Percentiles rank a stretch among this genome's conserved stretches.
phyloP scores from a whole-genome alignment of 371 early-diverging fungal species.

The Syncephalastrum racemosum region DNA sequence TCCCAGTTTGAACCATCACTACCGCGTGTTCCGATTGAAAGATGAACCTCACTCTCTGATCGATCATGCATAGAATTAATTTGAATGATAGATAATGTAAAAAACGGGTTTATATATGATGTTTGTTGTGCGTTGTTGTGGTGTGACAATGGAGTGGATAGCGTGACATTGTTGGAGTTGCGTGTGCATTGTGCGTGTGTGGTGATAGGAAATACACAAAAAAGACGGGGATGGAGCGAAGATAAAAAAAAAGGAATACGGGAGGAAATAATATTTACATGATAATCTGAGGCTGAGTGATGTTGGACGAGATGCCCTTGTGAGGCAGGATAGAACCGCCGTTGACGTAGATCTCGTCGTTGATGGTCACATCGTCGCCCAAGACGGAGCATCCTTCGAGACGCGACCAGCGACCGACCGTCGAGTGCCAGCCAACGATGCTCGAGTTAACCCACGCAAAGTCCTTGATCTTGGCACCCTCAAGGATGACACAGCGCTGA shows the following conservation, averaged over 20 bases:
- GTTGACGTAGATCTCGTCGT: constrained; percentile 93
- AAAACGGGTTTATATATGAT: too few relatives aligned
- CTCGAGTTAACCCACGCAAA: constrained; percentile 90
- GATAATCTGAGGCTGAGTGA: constrained; percentile 94
- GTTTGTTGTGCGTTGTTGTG: too few relatives aligned
- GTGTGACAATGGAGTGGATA: too few relatives aligned
- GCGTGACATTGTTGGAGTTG: too few relatives aligned
- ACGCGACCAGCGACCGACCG: constrained; percentile 93
- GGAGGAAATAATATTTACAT: constrained; percentile 69
- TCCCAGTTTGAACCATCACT: constrained; percentile 72
- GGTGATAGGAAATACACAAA: neutral
- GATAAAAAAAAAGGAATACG: constrained; percentile 6
- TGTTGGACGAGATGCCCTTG: constrained; percentile 84
- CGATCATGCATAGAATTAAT: too few relatives aligned
- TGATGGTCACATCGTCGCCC: constrained; percentile 94
- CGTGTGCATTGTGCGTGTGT: too few relatives aligned
- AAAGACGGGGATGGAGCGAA: neutral
- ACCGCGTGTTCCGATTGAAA: constrained; percentile 26
- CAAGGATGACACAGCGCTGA: constrained; percentile 89
- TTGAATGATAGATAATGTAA: too few relatives aligned
- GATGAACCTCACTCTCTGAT: too few relatives aligned
- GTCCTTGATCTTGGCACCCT: constrained; percentile 87
- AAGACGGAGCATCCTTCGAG: constrained; percentile 93
- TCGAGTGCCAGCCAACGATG: constrained; percentile 98
- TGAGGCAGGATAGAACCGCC: constrained; percentile 95